phyloP scores from a whole-genome alignment of 2,329 filamentous ascomycete species.

The Helminthosporium solani region DNA sequence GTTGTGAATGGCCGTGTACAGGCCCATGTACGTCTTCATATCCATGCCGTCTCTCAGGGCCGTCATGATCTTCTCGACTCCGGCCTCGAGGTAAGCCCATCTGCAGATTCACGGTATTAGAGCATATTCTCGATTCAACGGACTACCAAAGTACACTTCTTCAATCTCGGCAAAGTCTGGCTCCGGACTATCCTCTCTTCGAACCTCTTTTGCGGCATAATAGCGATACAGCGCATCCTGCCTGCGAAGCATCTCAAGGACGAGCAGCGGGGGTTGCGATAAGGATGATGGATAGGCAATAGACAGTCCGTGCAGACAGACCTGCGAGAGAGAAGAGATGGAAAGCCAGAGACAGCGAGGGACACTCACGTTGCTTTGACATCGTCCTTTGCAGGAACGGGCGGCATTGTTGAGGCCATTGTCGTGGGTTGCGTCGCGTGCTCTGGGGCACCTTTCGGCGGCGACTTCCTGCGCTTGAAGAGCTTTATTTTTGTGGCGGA shows the following conservation, averaged over 20 bases:
- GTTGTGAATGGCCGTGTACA: slow-evolving; percentile 97
- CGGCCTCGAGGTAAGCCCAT: slow-evolving; percentile 86
- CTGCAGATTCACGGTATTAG: slow-evolving; percentile 51
- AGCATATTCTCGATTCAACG: neutral
- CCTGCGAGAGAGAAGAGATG: too few species aligned
- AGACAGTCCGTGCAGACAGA: too few species aligned
- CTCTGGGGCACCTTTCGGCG: slow-evolving; percentile 35
- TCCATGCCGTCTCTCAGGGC: slow-evolving; percentile 90
- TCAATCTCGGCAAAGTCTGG: neutral
- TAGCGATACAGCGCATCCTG: too few species aligned
- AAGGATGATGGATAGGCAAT: too few species aligned
- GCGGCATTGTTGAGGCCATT: slow-evolving; percentile 42
- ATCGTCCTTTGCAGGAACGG: slow-evolving; percentile 58
- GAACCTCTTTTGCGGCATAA: too few species aligned
- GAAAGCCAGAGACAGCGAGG: too few species aligned
- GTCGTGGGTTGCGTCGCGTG: slow-evolving; percentile 28
- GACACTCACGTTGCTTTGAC: slow-evolving; percentile 61
- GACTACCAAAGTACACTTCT: too few species aligned
- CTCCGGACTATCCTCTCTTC: too few species aligned
- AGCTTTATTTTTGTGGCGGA: slow-evolving; percentile 25
- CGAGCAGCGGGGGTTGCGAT: too few species aligned
- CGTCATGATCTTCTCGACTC: slow-evolving; percentile 90
- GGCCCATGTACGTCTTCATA: slow-evolving; percentile 95
- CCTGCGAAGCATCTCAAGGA: too few species aligned
- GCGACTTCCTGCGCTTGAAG: slow-evolving; percentile 37